Evolutionary conservation across 352 stramenopile genomes (phyloP).

Genomic region (Pythium vanterpoolii): DNA sequence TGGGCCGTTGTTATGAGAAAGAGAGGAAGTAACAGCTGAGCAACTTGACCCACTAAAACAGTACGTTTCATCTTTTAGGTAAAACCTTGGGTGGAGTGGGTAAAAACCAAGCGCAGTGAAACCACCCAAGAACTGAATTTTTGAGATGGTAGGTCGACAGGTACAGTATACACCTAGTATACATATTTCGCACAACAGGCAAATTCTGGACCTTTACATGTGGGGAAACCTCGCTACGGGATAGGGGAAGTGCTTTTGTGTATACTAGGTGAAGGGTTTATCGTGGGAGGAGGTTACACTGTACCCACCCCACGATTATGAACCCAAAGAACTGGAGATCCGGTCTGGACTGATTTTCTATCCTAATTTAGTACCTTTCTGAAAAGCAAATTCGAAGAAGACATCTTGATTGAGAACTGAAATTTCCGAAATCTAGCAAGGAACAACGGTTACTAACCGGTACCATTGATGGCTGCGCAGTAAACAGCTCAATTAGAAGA

Average conservation of each 20-base stretch:
- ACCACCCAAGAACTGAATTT: constrained; percentile 13
- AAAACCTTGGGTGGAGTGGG: constrained; percentile 10
- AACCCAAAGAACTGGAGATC: constrained; percentile 1
- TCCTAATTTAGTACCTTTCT: neutral
- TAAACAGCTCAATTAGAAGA: constrained; percentile 1
- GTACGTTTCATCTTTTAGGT: neutral
- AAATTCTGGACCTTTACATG: neutral
- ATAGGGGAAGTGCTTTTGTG: neutral
- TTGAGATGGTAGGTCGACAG: neutral
- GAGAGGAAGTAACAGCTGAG: constrained; percentile 9
- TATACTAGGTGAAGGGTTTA: constrained; percentile 3
- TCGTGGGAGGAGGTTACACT: constrained; percentile 5
- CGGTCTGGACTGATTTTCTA: neutral
- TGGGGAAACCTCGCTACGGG: neutral
- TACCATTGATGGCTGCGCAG: neutral
- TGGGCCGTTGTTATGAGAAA: neutral
- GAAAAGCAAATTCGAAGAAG: neutral
- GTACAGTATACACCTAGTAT: constrained; percentile 1
- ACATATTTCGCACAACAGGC: neutral
- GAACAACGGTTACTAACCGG: neutral
- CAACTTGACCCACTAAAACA: constrained; percentile 3
- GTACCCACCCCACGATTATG: constrained; percentile 3
- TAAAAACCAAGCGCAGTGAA: constrained; percentile 16
- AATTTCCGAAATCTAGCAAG: constrained; percentile 3
- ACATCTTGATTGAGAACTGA: neutral